Evolutionary conservation across 2,329 filamentous ascomycete species (phyloP).

Genomic region (Chrysoporthe cubensis): DNA sequence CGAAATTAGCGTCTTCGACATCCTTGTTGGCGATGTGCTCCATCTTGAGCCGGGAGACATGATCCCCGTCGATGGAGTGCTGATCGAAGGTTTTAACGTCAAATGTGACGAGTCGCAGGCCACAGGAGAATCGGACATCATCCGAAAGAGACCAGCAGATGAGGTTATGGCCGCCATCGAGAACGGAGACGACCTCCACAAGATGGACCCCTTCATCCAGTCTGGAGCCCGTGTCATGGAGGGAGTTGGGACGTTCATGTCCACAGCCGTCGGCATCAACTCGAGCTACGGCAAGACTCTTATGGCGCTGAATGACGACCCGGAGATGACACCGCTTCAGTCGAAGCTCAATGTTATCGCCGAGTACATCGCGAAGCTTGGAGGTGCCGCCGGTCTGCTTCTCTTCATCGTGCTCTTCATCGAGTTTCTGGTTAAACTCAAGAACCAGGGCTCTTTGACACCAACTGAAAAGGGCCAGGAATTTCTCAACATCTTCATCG

Average conservation of each 20-base stretch:
- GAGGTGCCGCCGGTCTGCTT: constrained; percentile 75
- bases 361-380: constrained; percentile 77
- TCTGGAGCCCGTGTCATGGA: constrained; percentile 81
- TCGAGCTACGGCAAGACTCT: constrained; percentile 77
- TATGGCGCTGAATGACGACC: constrained; percentile 73
- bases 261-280: constrained; percentile 73
- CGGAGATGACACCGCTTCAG: constrained; percentile 76
- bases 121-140: constrained; percentile 78
- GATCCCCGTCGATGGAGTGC: constrained; percentile 73
- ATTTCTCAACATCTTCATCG: constrained; percentile 77
- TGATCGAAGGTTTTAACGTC: constrained; percentile 73
- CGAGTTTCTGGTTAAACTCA: constrained; percentile 75
- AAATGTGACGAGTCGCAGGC: constrained; percentile 80
- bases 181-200: constrained; percentile 66
- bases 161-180: constrained; percentile 73
- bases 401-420: constrained; percentile 87
- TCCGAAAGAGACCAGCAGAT: constrained; percentile 69
- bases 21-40: constrained; percentile 72
- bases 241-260: constrained; percentile 74
- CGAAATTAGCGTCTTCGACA: constrained; percentile 70
- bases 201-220: constrained; percentile 83
- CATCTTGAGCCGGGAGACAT: constrained; percentile 77
- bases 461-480: constrained; percentile 78
- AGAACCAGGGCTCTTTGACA: constrained; percentile 48
- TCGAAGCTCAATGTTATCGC: constrained; percentile 76